Evolutionary conservation across 805 yeast genomes (phyloP).

Genomic region (Starmerella scarabaei): DNA sequence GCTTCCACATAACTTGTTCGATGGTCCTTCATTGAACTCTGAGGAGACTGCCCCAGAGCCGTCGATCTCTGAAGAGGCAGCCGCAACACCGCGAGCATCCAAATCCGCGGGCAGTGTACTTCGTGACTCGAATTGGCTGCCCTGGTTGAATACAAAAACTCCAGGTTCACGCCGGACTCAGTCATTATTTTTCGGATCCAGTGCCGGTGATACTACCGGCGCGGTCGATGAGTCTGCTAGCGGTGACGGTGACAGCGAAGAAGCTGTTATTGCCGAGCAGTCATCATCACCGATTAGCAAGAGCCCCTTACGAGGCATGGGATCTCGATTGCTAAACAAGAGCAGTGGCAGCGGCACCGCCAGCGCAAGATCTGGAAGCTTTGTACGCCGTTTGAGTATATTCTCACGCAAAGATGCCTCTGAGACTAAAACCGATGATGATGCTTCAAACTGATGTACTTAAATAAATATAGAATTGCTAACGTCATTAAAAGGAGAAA

Average conservation of each 20-base stretch:
- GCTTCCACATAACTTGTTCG: slow-evolving; percentile 14
- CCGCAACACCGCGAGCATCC: neutral
- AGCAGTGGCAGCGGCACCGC: neutral
- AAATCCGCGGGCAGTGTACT: neutral
- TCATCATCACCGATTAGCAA: neutral
- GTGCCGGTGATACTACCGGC: no score
- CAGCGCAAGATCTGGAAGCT: slow-evolving; percentile 5
- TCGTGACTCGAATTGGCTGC: slow-evolving; percentile 6
- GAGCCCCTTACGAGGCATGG: slow-evolving; percentile 6
- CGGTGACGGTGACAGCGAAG: no score
- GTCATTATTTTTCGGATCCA: slow-evolving; percentile 12
- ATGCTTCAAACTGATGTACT: no score
- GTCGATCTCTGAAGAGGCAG: neutral
- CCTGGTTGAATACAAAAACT: slow-evolving; percentile 5
- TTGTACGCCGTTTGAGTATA: slow-evolving; percentile 12
- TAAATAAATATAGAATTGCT: no score
- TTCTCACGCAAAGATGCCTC: slow-evolving; percentile 12
- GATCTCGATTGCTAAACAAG: slow-evolving; percentile 8
- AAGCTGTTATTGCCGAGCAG: neutral
- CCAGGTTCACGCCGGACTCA: slow-evolving; percentile 7
- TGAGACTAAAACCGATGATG: no score
- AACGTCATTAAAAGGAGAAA: no score
- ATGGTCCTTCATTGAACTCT: no score
- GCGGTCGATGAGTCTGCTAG: no score
- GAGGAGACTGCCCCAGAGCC: neutral